Conservation (phyloP, 331 rosid genomes). For the Ulmus americana region DNA sequence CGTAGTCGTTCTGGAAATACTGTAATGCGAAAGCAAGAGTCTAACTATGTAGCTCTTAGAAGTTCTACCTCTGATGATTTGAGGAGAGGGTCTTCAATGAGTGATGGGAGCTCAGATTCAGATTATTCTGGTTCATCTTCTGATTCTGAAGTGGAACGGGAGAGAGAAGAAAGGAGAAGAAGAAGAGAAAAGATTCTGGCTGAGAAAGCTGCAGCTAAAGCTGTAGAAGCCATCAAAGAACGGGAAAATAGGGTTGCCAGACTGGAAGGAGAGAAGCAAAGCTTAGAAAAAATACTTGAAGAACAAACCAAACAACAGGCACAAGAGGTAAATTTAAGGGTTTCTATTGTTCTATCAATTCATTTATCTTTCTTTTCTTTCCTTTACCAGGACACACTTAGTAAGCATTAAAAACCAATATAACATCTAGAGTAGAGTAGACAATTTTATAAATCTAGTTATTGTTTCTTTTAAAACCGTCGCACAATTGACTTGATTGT, state of each 20-base stretch:
- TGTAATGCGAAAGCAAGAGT: slow-evolving; percentile 34
- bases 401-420: too few relatives aligned
- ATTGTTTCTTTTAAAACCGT: too few relatives aligned
- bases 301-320: slow-evolving; percentile 84
- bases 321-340: slow-evolving; percentile 55
- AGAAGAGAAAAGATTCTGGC: slow-evolving; percentile 66
- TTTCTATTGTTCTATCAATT: slow-evolving; percentile 5
- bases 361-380: too few relatives aligned
- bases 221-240: slow-evolving; percentile 69
- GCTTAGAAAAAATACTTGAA: slow-evolving; percentile 87
- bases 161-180: slow-evolving; percentile 76
- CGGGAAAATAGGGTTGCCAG: slow-evolving; percentile 79
- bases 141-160: slow-evolving; percentile 73
- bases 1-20: slow-evolving; percentile 35
- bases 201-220: slow-evolving; percentile 85
- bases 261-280: slow-evolving; percentile 94
- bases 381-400: too few relatives aligned
- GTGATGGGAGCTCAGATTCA: slow-evolving; percentile 60
- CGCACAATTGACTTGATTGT: too few relatives aligned
- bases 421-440: too few relatives aligned
- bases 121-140: slow-evolving; percentile 68
- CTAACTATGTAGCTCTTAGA: slow-evolving; percentile 30
- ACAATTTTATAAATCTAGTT: too few relatives aligned
- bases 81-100: slow-evolving; percentile 46
- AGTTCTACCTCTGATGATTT: slow-evolving; percentile 55